Base-by-base conservation (phyloP, 495 filamentous ascomycete species). In the Physcia stellaris region DNA sequence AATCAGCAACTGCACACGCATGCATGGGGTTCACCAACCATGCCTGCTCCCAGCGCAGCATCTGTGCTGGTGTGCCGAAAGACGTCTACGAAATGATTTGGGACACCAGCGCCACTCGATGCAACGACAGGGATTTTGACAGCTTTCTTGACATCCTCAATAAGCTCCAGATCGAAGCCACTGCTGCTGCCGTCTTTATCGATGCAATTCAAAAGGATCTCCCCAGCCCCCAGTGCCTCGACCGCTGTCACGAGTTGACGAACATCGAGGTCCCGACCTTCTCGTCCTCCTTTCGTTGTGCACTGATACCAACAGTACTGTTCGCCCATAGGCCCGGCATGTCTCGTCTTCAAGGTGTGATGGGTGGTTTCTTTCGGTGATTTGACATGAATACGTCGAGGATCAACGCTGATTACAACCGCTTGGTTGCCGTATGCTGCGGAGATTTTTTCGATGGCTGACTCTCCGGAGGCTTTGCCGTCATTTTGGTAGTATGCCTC, bases 181-280 rank as follows among this genome's bases (percentile, higher is more conserved):
- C 76, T 83, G 56, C 92, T 94, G 40, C 84, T 90, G 27, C 90
- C 90, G 52, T 98, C 90, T 50, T 82, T 86, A 63, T 98, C 92
- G 42, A 98, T 96, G 64, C 86, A 95, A 57, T 98, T 98, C 26
- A 98, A 66, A 26, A 98, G 60, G 26, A 96, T 84, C 64, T 98
- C 90, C 15, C 90, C 90, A 1, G 84, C 77, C 9, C 90, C 90
- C 86, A 98, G 90, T 2, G 84, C 85, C 61, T 96, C 88, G 13
- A 96, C 92, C 6, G 90, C 90, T 47, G 70, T 70, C 4, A 80
- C 80, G 2, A 98, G 67, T 55, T 96, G 80, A 6, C 80, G 71
- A 7, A 94, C 90, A 57, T 94, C 86, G 35, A 98, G 62, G 49
- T 96, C 88, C 15, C 85, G 69, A 6, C 79, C 83, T 61, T 98